Evolutionary conservation across 202 grass and related monocot species (phyloP), one percentile per base, ranked within the genome.

Genomic region (Brachypodium distachyon): DNA sequence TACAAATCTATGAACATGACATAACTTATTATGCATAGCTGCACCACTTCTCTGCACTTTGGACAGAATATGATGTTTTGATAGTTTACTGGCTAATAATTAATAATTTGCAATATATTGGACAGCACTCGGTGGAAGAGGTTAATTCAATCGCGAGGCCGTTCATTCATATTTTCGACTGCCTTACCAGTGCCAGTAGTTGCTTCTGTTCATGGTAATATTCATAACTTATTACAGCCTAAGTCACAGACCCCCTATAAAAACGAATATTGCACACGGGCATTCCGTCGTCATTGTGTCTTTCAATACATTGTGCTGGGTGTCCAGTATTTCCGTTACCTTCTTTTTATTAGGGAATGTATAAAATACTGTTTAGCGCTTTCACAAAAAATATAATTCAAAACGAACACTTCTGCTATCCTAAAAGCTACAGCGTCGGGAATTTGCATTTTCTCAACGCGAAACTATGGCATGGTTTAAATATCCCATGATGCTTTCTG

Each of bases 101-200:
- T 76, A 50, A 84, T 64, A 62, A 16, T 46, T 76, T 84, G 21
- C 18, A 80, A 81, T 85, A 4, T 87, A 46, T 87, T 55, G 52
- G 80, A 40, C 89, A 94, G 91, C 85, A 88, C 87, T 61, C 82
- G 76, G 75, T 98, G 95, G 95, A 98, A 76, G 81, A 91, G 51
- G 22, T 56, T 98, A 66, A 94, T 98, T 82, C 91, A 97, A 76
- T 94, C 91, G 3, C 86, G 91, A 50, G 94, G 94, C 32, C 88
- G 94, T 27, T 88, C 91, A 5, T 97, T 95, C 77, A 95, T 95
- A 72, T 98, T 98, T 92, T 95, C 95, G 37, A 95, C 95, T 49
- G 81, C 91, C 70, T 76, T 95, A 63, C 89, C 91, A n/a, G 87
- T 95, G 48, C 95, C 91, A 31, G 74, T 95, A 77, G 87, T 74